These are phyloP conservation scores for Kalmanozyma brasiliensis DNA, from an alignment of 1,284 basidiomycete genomes.

Conservation along the genomic window DNA sequence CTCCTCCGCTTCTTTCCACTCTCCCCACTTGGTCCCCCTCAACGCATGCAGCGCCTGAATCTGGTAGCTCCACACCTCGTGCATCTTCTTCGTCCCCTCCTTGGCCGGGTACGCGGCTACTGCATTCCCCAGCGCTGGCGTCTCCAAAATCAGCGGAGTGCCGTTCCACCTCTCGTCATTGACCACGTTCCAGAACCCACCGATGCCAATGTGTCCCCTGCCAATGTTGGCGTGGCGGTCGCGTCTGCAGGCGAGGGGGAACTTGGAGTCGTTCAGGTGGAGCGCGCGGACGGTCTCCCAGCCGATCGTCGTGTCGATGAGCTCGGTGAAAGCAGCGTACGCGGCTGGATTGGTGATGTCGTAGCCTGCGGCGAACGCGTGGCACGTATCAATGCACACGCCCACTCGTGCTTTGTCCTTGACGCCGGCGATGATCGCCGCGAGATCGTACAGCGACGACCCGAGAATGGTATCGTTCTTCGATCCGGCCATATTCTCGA, in stretches of 20 bases:
- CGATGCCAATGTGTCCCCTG: slow-evolving; percentile 77
- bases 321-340: slow-evolving; percentile 69
- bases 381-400: slow-evolving; percentile 89
- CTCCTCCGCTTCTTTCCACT: slow-evolving; percentile 25
- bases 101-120: slow-evolving; percentile 19
- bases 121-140: slow-evolving; percentile 70
- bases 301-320: slow-evolving; percentile 78
- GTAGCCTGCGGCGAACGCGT: slow-evolving; percentile 84
- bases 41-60: slow-evolving; percentile 71
- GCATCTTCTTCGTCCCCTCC: slow-evolving; percentile 52
- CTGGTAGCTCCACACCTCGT: slow-evolving; percentile 75
- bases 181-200: slow-evolving; percentile 76
- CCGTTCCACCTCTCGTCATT: slow-evolving; percentile 76
- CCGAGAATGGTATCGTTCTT: slow-evolving; percentile 79
- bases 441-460: slow-evolving; percentile 77
- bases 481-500: slow-evolving; percentile 84
- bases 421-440: slow-evolving; percentile 76
- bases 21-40: slow-evolving; percentile 41
- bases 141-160: slow-evolving; percentile 85
- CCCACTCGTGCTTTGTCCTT: slow-evolving; percentile 80
- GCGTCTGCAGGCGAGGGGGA: slow-evolving; percentile 74
- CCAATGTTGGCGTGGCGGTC: slow-evolving; percentile 88
- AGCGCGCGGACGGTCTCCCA: slow-evolving; percentile 77
- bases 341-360: slow-evolving; percentile 76
- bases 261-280: slow-evolving; percentile 87